Conservation (phyloP, 2,329 filamentous ascomycete species). For the Aspergillus proliferans region DNA sequence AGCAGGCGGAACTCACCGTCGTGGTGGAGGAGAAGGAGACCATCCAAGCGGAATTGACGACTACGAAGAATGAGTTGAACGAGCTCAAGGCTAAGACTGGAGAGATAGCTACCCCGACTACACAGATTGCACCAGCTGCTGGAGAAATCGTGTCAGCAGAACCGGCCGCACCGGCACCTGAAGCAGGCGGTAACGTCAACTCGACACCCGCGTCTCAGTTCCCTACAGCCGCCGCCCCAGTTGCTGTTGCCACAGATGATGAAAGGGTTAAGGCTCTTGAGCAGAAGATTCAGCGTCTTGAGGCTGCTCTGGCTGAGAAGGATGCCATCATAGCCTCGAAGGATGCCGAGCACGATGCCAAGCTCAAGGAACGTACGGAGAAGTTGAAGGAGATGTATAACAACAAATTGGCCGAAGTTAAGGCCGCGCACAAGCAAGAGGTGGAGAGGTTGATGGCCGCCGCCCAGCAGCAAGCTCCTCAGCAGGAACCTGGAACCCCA, state of each 20-base stretch:
- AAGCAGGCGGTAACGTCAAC: constrained; percentile 46
- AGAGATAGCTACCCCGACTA: constrained; percentile 37
- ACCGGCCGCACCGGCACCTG: constrained; percentile 21
- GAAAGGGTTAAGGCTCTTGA: constrained; percentile 58
- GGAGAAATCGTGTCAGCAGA: constrained; percentile 3
- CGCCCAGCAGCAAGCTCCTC: constrained; percentile 30
- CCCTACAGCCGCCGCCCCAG: constrained; percentile 19
- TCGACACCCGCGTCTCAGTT: constrained; percentile 27
- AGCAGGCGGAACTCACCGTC: constrained; percentile 43
- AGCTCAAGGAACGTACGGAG: constrained; percentile 44
- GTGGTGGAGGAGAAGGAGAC: constrained; percentile 58
- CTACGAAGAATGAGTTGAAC: constrained; percentile 54
- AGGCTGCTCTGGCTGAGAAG: constrained; percentile 49
- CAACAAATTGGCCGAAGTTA: constrained; percentile 58
- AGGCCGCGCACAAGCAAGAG: constrained; percentile 45
- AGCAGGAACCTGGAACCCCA: constrained; percentile 17
- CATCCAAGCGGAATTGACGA: constrained; percentile 62
- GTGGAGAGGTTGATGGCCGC: constrained; percentile 41
- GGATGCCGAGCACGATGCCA: constrained; percentile 44
- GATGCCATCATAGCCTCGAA: constrained; percentile 41
- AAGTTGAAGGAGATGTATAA: constrained; percentile 64
- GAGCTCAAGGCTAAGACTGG: constrained; percentile 49
- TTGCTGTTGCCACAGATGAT: constrained; percentile 34
- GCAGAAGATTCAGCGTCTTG: constrained; percentile 49
- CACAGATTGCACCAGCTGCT: constrained; percentile 15